Conservation (phyloP, 2,329 filamentous ascomycete species). For the Penicillium nordicum region DNA sequence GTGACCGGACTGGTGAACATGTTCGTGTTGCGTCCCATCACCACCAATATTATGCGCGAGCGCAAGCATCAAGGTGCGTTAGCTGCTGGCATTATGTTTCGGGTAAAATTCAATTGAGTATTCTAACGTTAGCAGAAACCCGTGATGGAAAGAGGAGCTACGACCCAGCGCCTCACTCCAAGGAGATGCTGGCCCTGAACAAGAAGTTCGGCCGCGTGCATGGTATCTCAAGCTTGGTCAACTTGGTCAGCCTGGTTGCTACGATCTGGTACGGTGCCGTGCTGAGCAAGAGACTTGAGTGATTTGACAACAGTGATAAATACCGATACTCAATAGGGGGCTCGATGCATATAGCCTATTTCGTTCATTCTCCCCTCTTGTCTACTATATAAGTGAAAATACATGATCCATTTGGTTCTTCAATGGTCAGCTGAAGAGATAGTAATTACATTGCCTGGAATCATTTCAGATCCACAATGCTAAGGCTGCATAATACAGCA, state of each 20-base stretch:
- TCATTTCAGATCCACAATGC: neutral
- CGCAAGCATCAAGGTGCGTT: conserved; percentile 72
- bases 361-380: neutral
- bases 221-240: conserved; percentile 75
- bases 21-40: conserved; percentile 68
- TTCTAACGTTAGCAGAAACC: conserved; percentile 57
- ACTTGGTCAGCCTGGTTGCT: conserved; percentile 66
- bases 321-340: too few relatives aligned
- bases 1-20: conserved; percentile 69
- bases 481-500: neutral
- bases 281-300: conserved; percentile 59
- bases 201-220: conserved; percentile 76
- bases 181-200: conserved; percentile 79
- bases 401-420: neutral
- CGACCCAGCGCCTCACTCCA: conserved; percentile 73
- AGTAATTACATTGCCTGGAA: neutral
- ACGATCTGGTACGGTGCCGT: conserved; percentile 75
- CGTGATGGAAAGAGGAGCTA: conserved; percentile 85
- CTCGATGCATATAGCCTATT: neutral
- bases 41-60: conserved; percentile 69
- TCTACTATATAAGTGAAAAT: neutral
- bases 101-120: neutral
- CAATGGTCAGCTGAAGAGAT: neutral
- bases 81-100: neutral
- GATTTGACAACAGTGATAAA: neutral